These are phyloP conservation scores for Aegilops tauschii DNA, from an alignment of 176 grass and related monocot genomes.

Conservation along the genomic window DNA sequence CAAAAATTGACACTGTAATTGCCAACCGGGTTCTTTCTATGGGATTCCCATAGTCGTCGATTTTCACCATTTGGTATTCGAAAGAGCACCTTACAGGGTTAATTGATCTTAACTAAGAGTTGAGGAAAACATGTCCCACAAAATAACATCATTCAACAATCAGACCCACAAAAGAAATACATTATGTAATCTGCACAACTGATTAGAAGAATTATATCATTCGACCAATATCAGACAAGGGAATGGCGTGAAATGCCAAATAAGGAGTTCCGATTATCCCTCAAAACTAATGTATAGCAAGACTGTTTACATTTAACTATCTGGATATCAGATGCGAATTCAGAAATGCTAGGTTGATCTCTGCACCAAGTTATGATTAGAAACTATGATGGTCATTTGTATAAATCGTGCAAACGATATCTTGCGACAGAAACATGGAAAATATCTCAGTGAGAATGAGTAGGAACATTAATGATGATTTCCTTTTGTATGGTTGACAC, in stretches of 20 bases:
- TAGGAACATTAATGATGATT: neutral
- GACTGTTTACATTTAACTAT: too few relatives aligned
- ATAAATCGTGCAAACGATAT: neutral
- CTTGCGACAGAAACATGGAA: neutral
- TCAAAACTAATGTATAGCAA: too few relatives aligned
- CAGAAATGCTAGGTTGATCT: too few relatives aligned
- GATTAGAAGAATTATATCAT: neutral
- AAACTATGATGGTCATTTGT: neutral
- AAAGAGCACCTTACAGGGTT: neutral
- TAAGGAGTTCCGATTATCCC: too few relatives aligned
- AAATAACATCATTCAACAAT: neutral
- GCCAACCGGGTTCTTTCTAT: slow-evolving; percentile 23
- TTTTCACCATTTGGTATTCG: slow-evolving; percentile 26
- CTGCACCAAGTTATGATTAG: neutral
- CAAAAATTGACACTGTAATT: slow-evolving; percentile 30
- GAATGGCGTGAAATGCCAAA: too few relatives aligned
- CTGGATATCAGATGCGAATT: too few relatives aligned
- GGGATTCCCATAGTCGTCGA: slow-evolving; percentile 15
- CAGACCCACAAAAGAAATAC: neutral
- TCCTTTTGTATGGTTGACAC: neutral
- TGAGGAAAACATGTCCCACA: neutral
- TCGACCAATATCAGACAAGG: too few relatives aligned
- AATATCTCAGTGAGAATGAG: neutral
- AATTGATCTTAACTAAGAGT: neutral
- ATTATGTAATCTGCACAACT: neutral